Base-by-base conservation (phyloP, 148 eudicot species). In the Dianthus caryophyllus region DNA sequence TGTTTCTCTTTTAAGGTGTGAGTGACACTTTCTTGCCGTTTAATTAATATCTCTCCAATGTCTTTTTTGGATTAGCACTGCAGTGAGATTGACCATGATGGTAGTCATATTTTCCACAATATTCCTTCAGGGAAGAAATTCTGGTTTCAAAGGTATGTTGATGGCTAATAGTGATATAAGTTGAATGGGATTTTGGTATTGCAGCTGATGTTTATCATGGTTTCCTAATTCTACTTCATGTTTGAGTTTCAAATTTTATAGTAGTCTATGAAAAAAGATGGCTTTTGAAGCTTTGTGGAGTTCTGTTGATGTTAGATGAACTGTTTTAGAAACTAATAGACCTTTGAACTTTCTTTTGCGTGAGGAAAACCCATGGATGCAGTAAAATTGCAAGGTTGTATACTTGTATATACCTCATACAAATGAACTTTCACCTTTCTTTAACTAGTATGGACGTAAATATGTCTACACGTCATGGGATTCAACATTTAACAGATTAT, bases 81-180 rank as follows among this genome's bases (percentile, higher is more conserved):
- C 87, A 94, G 99, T 88, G 99, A 90, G 74, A 75, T 94, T 75
- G 85, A 82, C 79, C 99, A 94, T 71, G 82, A 71, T 72, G 86
- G 85, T 62, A 82, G 90, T 74, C 78, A 80, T 57, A 74, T 90
- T 57, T 95, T 95, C 70, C 57, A 82, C 64, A 81, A 78, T 61
- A 88, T 95, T 26, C 99, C 99, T 65, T 88, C 97, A 50, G 99
- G 99, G 99, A 51, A 77, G 57, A 64, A 81, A 79, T 75, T 90
- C 96, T 29, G 93, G 96, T 64, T 87, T 95, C 69, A 95, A 95
- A 90, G 99, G 99, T 95, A 61, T 78, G 85, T 70, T 71, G 24
- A 31, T 50, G 27, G 52, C 65, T 47, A 41, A 18, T 22, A 72
- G 15, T 33, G 18, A 25, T 43, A 1, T 20, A 41, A 25, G 51